Conservation (phyloP, 208 protist species). For the Acanthamoeba royreba region DNA sequence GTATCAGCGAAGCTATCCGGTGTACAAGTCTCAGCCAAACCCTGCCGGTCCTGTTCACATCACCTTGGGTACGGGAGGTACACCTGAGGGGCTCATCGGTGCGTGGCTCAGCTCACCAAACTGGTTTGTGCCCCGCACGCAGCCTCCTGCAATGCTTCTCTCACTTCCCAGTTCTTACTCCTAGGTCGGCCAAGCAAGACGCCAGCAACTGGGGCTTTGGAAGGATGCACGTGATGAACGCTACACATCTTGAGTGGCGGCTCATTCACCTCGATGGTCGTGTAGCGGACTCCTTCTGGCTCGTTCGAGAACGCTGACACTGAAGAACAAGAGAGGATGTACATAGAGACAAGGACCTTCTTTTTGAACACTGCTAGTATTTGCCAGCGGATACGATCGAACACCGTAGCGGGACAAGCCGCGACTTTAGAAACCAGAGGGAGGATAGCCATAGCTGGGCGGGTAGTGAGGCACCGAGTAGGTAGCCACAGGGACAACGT, state of each 20-base stretch:
- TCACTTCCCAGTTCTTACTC: too few species aligned
- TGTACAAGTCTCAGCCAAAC: background rate
- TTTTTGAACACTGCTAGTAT: background rate
- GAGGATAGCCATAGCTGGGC: too few species aligned
- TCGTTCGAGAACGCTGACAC: background rate
- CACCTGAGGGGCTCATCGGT: background rate
- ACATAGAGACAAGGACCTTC: background rate
- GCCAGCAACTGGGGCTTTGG: background rate
- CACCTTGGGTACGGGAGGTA: background rate
- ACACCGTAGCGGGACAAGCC: too few species aligned
- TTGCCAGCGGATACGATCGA: too few species aligned
- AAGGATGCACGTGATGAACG: background rate
- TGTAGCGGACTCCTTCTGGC: background rate
- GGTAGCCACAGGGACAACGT: too few species aligned
- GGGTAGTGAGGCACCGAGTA: too few species aligned
- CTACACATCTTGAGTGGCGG: background rate
- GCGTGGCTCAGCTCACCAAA: background rate
- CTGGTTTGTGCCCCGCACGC: too few species aligned
- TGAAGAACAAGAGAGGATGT: background rate
- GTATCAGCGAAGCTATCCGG: background rate
- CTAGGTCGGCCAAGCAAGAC: background rate
- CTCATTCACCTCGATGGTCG: background rate
- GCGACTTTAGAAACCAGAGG: too few species aligned
- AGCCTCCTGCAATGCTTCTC: background rate
- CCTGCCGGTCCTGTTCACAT: constrained; percentile 9